phyloP scores from a whole-genome alignment of 1,284 basidiomycete genomes.

The Microbotryum scabiosae region DNA sequence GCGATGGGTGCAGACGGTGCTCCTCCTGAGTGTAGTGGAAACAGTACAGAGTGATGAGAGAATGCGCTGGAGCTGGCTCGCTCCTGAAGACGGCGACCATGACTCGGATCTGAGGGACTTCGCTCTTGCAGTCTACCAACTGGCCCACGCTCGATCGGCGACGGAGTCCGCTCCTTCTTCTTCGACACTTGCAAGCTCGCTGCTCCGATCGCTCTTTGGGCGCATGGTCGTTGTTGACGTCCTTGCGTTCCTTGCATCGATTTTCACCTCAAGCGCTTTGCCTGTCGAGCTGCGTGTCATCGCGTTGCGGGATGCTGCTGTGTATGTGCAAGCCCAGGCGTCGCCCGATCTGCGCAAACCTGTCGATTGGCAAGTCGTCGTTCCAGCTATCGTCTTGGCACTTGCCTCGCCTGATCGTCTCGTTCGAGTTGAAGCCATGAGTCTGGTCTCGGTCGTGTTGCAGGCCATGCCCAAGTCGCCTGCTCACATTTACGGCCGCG shows the following conservation, averaged over 20 bases:
- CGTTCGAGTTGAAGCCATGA: constrained; percentile 57
- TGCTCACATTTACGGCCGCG: constrained; percentile 65
- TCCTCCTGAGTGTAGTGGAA: constrained; percentile 32
- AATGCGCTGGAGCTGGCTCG: constrained; percentile 29
- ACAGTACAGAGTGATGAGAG: constrained; percentile 6
- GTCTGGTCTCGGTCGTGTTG: constrained; percentile 51
- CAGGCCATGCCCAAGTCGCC: constrained; percentile 42
- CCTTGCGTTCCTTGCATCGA: constrained; percentile 68
- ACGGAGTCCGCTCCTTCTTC: constrained; percentile 40
- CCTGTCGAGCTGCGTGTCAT: constrained; percentile 50
- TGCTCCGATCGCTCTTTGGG: constrained; percentile 60
- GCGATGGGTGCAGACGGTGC: constrained; percentile 33
- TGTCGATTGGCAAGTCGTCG: constrained; percentile 70
- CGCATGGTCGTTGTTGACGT: constrained; percentile 57
- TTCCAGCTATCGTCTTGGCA: constrained; percentile 67
- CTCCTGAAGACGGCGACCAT: not conserved
- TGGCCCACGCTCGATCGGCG: constrained; percentile 49
- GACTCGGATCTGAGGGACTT: not conserved
- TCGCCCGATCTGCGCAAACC: constrained; percentile 35
- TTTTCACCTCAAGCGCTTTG: constrained; percentile 49
- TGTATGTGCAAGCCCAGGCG: constrained; percentile 48
- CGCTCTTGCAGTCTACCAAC: constrained; percentile 47
- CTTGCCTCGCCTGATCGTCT: constrained; percentile 50
- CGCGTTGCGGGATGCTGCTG: constrained; percentile 69
- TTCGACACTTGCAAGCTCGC: constrained; percentile 47